Evolutionary conservation across 768 basidiomycete genomes (phyloP).

Genomic region (Xerocomellus amylosporus): DNA sequence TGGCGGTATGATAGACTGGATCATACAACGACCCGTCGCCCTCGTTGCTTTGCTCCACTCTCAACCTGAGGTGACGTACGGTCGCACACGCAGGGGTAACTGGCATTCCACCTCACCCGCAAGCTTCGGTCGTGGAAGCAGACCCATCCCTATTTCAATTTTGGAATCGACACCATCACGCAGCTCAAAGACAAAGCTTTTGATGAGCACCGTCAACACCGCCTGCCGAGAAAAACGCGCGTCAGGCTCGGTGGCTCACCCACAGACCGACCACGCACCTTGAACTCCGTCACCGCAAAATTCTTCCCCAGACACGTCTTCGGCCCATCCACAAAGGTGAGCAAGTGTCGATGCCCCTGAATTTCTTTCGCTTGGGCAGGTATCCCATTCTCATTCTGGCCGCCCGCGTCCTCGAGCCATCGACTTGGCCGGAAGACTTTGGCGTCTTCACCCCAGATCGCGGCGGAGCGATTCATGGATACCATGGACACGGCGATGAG

Average conservation of each 20-base stretch:
- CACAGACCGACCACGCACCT: slow-evolving; percentile 12
- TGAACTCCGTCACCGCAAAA: slow-evolving; percentile 42
- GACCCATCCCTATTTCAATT: slow-evolving; percentile 8
- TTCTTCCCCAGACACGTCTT: slow-evolving; percentile 46
- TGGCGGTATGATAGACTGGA: too few relatives aligned
- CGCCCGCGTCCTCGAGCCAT: slow-evolving; percentile 44
- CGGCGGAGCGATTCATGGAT: slow-evolving; percentile 47
- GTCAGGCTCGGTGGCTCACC: background rate
- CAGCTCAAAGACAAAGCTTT: slow-evolving; percentile 35
- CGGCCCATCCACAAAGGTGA: slow-evolving; percentile 51
- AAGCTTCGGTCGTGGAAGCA: slow-evolving; percentile 9
- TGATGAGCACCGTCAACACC: slow-evolving; percentile 40
- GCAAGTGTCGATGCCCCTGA: slow-evolving; percentile 47
- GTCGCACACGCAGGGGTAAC: slow-evolving; percentile 24
- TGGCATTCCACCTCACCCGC: slow-evolving; percentile 20
- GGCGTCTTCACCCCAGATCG: slow-evolving; percentile 59
- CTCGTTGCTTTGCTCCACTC: too few relatives aligned
- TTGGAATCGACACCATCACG: slow-evolving; percentile 36
- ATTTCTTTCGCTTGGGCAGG: slow-evolving; percentile 36
- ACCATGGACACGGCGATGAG: slow-evolving; percentile 42
- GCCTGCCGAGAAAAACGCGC: slow-evolving; percentile 28
- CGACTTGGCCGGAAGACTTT: slow-evolving; percentile 58
- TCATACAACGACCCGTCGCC: too few relatives aligned
- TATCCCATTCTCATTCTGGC: slow-evolving; percentile 20
- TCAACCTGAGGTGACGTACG: background rate